Percentiles rank a stretch among this genome's conserved stretches.
Conservation (phyloP, 768 basidiomycete genomes). For the Crucibulum laeve region DNA sequence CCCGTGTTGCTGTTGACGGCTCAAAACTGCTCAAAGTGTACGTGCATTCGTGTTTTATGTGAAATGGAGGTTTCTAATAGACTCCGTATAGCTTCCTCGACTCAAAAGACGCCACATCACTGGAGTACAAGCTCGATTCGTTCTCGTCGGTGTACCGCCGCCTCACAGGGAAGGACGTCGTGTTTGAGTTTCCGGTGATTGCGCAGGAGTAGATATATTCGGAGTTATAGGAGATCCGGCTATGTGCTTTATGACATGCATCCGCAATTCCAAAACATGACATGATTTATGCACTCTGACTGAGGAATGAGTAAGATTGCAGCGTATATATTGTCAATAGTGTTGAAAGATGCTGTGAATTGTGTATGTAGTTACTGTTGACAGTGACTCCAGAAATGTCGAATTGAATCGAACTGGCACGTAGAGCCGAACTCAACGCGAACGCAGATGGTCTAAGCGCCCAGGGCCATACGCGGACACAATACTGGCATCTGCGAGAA, state of each 20-base stretch:
- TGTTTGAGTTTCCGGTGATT: conserved; percentile 86
- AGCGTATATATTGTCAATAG: too few relatives aligned
- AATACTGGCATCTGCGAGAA: too few relatives aligned
- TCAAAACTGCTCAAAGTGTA: conserved; percentile 97
- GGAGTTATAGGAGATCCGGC: conserved; percentile 3
- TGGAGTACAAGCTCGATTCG: conserved; percentile 99
- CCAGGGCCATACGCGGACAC: too few relatives aligned
- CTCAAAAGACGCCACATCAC: conserved; percentile 93
- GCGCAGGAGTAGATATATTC: conserved; percentile 56
- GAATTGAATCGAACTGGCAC: too few relatives aligned
- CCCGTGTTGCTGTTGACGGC: conserved; percentile 89
- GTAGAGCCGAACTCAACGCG: too few relatives aligned
- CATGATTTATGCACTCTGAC: too few relatives aligned
- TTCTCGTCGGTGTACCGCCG: conserved; percentile 97
- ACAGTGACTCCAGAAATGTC: too few relatives aligned
- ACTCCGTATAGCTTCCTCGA: conserved; percentile 76
- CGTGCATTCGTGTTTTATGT: conserved; percentile 30
- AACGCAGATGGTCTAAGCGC: too few relatives aligned
- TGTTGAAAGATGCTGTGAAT: too few relatives aligned
- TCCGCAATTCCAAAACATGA: conserved; percentile 4
- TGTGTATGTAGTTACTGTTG: conserved; percentile 1
- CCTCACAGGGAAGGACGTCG: conserved; percentile 95
- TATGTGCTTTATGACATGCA: conserved; percentile 23
- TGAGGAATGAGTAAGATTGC: too few relatives aligned
- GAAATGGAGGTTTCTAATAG: conserved; percentile 11